Conservation (phyloP, 108 stramenopile species). For the Nitzschia palea region DNA sequence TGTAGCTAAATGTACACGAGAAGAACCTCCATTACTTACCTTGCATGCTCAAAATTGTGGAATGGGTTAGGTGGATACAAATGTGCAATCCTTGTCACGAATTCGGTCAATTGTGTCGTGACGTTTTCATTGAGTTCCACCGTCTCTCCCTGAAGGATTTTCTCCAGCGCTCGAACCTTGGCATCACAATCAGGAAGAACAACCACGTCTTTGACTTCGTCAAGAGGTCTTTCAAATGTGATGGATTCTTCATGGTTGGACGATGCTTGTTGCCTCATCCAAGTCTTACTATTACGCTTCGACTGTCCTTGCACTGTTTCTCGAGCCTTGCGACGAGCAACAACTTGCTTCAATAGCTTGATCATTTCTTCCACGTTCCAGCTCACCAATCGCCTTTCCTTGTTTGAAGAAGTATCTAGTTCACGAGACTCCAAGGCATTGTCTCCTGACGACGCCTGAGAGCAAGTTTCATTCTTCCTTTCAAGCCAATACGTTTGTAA, state of each 20-base stretch:
- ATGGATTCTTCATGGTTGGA: neutral
- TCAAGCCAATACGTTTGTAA: slow-evolving; percentile 1
- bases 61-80: slow-evolving; percentile 20
- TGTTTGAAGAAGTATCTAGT: neutral
- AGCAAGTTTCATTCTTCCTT: neutral
- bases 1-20: neutral
- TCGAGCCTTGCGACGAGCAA: slow-evolving; percentile 6
- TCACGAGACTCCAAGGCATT: neutral
- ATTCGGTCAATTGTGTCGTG: neutral
- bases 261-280: neutral
- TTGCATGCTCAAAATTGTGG: slow-evolving; percentile 45
- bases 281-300: too few species aligned
- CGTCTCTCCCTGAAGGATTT: neutral
- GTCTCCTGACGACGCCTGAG: neutral
- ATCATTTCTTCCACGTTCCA: slow-evolving; percentile 21
- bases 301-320: neutral
- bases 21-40: neutral
- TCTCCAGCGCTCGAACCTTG: neutral
- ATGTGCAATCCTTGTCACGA: neutral
- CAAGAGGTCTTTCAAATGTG: neutral
- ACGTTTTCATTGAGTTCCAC: neutral
- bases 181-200: slow-evolving; percentile 23
- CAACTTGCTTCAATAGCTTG: slow-evolving; percentile 8
- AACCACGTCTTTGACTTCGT: slow-evolving; percentile 30
- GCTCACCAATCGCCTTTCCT: slow-evolving; percentile 8